Evolutionary conservation across 2,329 filamentous ascomycete species (phyloP), one percentile per base, ranked within the genome.

Genomic region (Monosporascus sp.): DNA sequence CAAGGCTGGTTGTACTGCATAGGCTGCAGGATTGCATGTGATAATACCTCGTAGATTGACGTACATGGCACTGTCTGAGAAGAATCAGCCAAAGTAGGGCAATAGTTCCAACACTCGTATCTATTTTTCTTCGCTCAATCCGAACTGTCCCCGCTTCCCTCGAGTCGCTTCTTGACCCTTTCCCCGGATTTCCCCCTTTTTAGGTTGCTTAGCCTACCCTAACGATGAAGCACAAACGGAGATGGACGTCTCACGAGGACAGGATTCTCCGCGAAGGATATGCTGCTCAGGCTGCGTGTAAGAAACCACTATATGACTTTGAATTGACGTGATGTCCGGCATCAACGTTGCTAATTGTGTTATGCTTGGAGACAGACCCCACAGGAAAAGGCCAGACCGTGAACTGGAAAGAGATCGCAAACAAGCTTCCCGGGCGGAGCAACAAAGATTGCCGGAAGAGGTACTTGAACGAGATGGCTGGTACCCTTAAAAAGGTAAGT

Each of bases 351-450:
- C 20, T n/a, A 40, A 26, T 38, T 20, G n/a, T 26, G 20, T 20
- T 37, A 20, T 11, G 14, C 11, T 27, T n/a, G 24, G 19, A n/a
- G 17, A 22, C 27, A 49, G 48, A 19, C 31, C 48, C 48, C 35
- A 49, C 48, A 27, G 48, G 48, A 40, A 49, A 49, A 38, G 48
- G 48, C 11, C 19, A 49, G 9, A 49, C 48, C n/a, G 48, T 49
- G 37, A 49, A 49, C 27, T 49, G 48, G 48, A 49, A 49, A 49
- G 48, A 49, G 27, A 49, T 49, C 22, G 48, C 48, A 31, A 40
- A 40, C 20, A 37, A 11, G 17, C 48, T 49, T 11, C 48, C 48
- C 19, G 48, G 48, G 31, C 20, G 48, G 22, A 49, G 48, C 14
- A 49, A 49, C 17, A 49, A 49, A 40, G 48, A 49, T 40, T 49